These are phyloP conservation scores for Ocimum tenuiflorum DNA, from an alignment of 257 asterid genomes.

Conservation along the genomic window DNA sequence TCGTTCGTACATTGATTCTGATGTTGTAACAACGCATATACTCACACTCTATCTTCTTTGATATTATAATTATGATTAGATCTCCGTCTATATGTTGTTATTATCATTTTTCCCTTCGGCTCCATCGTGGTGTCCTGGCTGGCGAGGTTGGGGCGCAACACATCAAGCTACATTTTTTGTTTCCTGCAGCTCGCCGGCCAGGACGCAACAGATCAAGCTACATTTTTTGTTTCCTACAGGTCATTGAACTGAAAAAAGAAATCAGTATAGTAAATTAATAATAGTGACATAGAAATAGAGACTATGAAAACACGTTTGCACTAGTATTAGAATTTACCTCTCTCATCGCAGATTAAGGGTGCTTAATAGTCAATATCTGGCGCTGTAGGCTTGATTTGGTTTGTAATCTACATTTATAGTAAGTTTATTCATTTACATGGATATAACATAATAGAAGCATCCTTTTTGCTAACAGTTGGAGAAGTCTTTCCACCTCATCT, in stretches of 20 bases:
- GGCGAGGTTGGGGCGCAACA: too few species aligned
- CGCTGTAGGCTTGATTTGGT: background rate
- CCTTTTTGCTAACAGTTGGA: background rate
- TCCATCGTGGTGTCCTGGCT: too few species aligned
- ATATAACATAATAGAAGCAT: background rate
- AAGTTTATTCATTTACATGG: background rate
- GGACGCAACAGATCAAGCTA: too few species aligned
- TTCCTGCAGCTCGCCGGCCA: too few species aligned
- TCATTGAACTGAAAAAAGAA: background rate
- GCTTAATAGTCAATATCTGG: background rate
- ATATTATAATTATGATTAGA: too few species aligned
- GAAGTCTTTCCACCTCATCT: background rate
- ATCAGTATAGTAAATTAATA: background rate
- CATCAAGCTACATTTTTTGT: background rate
- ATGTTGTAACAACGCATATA: too few species aligned
- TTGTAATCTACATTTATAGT: background rate
- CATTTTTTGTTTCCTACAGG: too few species aligned
- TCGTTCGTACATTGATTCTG: too few species aligned
- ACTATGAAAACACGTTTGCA: background rate
- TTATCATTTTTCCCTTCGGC: too few species aligned
- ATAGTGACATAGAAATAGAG: background rate
- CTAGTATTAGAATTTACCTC: background rate
- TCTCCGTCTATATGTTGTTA: too few species aligned
- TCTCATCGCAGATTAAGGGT: background rate
- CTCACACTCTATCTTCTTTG: too few species aligned